phyloP scores from a whole-genome alignment of 2,329 filamentous ascomycete species.

The Talaromyces sp. region DNA sequence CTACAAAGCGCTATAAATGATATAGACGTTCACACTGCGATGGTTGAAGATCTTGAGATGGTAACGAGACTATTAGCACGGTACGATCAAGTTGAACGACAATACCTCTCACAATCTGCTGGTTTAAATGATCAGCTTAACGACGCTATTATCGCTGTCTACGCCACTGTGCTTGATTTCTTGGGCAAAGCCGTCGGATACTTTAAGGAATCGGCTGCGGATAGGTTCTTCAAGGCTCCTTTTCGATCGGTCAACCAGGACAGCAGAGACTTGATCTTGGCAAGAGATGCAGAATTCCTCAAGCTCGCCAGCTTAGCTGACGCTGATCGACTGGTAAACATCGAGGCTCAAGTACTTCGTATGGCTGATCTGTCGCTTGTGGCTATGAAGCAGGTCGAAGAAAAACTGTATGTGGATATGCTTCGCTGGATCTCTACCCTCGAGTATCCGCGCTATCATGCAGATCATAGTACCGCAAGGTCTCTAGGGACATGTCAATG shows the following conservation, averaged over 20 bases:
- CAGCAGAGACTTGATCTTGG: not conserved
- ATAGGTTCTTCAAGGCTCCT: not conserved
- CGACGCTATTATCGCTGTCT: not conserved
- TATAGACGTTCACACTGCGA: not conserved
- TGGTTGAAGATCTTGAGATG: not conserved
- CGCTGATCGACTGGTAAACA: not conserved
- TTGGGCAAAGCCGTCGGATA: not conserved
- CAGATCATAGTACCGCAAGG: not conserved
- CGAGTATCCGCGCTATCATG: not conserved
- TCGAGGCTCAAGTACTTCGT: not conserved
- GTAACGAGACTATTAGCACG: not conserved
- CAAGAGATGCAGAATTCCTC: not conserved
- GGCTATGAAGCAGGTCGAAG: not conserved
- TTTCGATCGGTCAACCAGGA: not conserved
- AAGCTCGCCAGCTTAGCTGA: not conserved
- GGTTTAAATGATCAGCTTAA: not conserved
- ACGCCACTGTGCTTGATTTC: not conserved
- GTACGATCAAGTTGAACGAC: not conserved
- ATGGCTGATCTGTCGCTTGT: not conserved
- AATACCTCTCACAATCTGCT: not conserved
- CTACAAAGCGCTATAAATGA: not conserved
- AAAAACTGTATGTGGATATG: not conserved
- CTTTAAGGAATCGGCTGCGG: not conserved
- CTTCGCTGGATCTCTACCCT: not conserved
- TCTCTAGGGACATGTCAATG: not conserved